Conservation (phyloP, 331 rosid species). For the Malus hybrid region DNA sequence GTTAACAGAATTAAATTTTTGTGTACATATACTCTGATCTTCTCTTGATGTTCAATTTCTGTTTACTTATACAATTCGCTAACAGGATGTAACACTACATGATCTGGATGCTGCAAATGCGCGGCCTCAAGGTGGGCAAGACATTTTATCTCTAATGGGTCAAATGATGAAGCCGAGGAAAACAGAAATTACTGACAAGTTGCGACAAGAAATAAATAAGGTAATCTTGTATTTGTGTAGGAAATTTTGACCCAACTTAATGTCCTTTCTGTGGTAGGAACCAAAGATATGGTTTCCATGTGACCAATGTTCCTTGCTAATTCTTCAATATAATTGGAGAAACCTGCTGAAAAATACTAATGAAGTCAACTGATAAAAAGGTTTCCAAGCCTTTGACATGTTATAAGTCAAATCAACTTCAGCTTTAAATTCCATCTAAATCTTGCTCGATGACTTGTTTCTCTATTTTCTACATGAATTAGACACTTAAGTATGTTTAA, state of each 20-base stretch:
- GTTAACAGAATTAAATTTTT: background rate
- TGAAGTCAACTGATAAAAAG: background rate
- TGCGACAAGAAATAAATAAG: slow-evolving; percentile 95
- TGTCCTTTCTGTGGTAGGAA: background rate
- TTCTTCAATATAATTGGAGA: background rate
- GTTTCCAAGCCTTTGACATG: background rate
- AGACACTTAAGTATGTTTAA: background rate
- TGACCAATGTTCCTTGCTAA: background rate
- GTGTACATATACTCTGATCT: background rate
- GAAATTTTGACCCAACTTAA: background rate
- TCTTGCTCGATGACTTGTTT: background rate
- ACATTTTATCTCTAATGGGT: slow-evolving; percentile 91
- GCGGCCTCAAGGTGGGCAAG: slow-evolving; percentile 97
- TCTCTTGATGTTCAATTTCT: background rate
- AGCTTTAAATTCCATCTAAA: background rate
- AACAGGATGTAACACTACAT: slow-evolving; percentile 77
- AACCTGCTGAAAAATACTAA: background rate
- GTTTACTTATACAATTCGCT: background rate
- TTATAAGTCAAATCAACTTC: background rate
- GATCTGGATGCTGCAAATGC: slow-evolving; percentile 95
- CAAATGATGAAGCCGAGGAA: slow-evolving; percentile 99
- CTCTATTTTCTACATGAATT: background rate
- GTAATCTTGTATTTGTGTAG: slow-evolving; percentile 25
- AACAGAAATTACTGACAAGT: slow-evolving; percentile 93
- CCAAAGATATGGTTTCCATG: background rate